phyloP scores from a whole-genome alignment of 192 early-diverging fungal genomes.

The Phlyctochytrium arcticum region DNA sequence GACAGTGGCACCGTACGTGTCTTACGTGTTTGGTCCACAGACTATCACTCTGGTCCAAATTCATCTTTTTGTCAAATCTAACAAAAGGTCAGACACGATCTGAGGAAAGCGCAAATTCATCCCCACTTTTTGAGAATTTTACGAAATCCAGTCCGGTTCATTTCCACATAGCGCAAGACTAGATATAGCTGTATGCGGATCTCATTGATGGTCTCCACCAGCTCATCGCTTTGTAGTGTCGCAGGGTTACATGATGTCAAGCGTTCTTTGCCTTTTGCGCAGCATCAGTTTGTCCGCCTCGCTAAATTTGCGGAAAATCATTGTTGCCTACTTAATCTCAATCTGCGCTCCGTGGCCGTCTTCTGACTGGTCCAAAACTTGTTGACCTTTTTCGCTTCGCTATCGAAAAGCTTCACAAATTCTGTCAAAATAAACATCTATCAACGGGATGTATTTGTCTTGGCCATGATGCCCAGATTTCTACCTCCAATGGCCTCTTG shows the following conservation, averaged over 20 bases:
- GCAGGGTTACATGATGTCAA: background rate
- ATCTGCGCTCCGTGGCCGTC: slow-evolving; percentile 1
- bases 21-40: slow-evolving; percentile 2
- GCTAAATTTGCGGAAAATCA: background rate
- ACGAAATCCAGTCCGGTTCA: slow-evolving; percentile 21
- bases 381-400: slow-evolving; percentile 20
- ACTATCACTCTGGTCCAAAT: background rate
- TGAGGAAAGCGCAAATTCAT: background rate
- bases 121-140: slow-evolving; percentile 27
- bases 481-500: slow-evolving; percentile 1
- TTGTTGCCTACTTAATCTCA: background rate
- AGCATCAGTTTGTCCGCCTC: background rate
- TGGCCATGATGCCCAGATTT: background rate
- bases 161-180: slow-evolving; percentile 19
- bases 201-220: slow-evolving; percentile 22
- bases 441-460: background rate
- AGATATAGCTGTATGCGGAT: slow-evolving; percentile 19
- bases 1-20: background rate
- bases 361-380: slow-evolving; percentile 14
- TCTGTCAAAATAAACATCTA: background rate
- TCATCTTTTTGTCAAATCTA: slow-evolving; percentile 18
- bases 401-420: slow-evolving; percentile 9
- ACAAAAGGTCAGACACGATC: background rate
- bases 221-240: background rate
- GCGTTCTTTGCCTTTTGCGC: slow-evolving; percentile 9